Evolutionary conservation across 495 filamentous ascomycete genomes (phyloP).

Genomic region (Podospora comata): DNA sequence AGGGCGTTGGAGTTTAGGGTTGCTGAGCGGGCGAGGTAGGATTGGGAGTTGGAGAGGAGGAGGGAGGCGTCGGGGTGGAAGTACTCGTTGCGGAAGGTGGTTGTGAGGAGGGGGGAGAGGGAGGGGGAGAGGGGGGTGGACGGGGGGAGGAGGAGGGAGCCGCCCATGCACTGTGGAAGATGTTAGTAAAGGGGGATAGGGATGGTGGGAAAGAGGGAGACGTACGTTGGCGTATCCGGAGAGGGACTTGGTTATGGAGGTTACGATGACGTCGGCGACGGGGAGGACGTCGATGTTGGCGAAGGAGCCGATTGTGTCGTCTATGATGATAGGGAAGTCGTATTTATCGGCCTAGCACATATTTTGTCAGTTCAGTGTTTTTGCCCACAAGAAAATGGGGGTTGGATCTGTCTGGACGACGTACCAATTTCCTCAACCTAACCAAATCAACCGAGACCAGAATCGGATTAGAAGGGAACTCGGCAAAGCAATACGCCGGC

Average conservation of each 20-base stretch:
- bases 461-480: constrained; percentile 50
- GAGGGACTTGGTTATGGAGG: constrained; percentile 51
- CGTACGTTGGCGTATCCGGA: constrained; percentile 51
- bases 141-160: constrained; percentile 43
- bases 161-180: constrained; percentile 42
- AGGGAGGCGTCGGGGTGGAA: constrained; percentile 40
- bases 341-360: constrained; percentile 39
- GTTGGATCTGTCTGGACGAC: constrained; percentile 1
- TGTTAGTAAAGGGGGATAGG: constrained; percentile 16
- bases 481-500: constrained; percentile 39
- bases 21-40: constrained; percentile 39
- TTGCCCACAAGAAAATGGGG: too few relatives aligned
- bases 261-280: constrained; percentile 44
- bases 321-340: constrained; percentile 45
- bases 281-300: constrained; percentile 46
- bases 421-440: constrained; percentile 35
- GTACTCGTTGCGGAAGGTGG: constrained; percentile 39
- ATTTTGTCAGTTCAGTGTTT: too few relatives aligned
- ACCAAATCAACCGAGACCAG: constrained; percentile 42
- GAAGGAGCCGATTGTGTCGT: constrained; percentile 52
- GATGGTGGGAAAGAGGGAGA: constrained; percentile 32
- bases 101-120: constrained; percentile 31
- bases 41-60: constrained; percentile 41
- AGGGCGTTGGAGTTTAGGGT: constrained; percentile 45
- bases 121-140: constrained; percentile 28